Conservation (phyloP, 139 green algal genomes). For the Picochlorum sp. region DNA sequence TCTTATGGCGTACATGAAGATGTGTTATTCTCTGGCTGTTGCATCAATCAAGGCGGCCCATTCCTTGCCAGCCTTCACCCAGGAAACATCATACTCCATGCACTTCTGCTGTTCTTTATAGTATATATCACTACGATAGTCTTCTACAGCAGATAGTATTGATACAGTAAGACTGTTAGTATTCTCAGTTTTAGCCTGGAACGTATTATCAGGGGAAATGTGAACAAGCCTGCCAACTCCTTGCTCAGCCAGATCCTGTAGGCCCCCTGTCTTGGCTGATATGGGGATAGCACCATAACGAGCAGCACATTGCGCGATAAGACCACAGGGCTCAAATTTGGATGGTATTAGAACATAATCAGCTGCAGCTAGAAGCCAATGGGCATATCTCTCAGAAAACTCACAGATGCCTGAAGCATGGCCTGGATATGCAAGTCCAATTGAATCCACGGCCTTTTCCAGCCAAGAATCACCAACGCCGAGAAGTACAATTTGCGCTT, state of each 20-base stretch:
- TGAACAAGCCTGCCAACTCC: slow-evolving; percentile 10
- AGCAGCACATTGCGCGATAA: slow-evolving; percentile 59
- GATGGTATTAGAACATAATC: slow-evolving; percentile 74
- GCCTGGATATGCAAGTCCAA: slow-evolving; percentile 42
- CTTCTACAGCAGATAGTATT: slow-evolving; percentile 9
- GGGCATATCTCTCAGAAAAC: slow-evolving; percentile 58
- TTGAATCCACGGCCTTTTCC: slow-evolving; percentile 37
- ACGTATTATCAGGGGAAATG: neutral
- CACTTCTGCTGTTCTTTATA: slow-evolving; percentile 13
- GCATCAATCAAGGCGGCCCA: no score
- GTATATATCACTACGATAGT: slow-evolving; percentile 24
- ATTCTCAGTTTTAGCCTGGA: slow-evolving; percentile 4
- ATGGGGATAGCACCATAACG: slow-evolving; percentile 71
- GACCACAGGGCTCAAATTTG: slow-evolving; percentile 72
- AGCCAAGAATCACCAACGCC: slow-evolving; percentile 45
- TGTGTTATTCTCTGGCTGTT: no score
- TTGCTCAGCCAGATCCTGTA: slow-evolving; percentile 47
- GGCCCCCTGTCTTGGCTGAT: slow-evolving; percentile 49
- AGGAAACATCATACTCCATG: slow-evolving; percentile 64
- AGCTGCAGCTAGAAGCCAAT: slow-evolving; percentile 56
- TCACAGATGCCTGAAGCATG: slow-evolving; percentile 34
- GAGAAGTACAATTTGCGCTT: slow-evolving; percentile 35
- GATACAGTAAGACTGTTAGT: slow-evolving; percentile 19
- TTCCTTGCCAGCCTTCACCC: slow-evolving; percentile 38
- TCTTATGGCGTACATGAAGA: no score